Conservation (phyloP, 495 filamentous ascomycete species). For the Staphylotrichum tortipilum region DNA sequence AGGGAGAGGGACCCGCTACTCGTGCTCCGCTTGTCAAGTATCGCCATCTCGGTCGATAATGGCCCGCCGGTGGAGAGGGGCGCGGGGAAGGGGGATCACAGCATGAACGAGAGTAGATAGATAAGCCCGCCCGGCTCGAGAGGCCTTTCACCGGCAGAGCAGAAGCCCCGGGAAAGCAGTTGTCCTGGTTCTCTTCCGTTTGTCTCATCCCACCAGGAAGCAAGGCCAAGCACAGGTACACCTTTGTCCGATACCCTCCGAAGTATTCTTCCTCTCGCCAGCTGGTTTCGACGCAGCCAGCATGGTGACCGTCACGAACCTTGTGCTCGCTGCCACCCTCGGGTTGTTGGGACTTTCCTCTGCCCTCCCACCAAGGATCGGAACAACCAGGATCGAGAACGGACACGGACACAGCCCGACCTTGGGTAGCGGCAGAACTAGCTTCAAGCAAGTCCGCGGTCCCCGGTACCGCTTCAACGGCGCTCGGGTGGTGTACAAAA, state of each 20-base stretch:
- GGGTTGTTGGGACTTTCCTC: constrained; percentile 15
- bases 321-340: constrained; percentile 15
- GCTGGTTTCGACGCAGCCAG: background rate
- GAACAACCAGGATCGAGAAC: constrained; percentile 12
- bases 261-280: background rate
- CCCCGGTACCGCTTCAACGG: constrained; percentile 40
- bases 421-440: constrained; percentile 22
- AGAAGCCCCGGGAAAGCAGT: background rate
- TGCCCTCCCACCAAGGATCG: constrained; percentile 26
- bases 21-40: constrained; percentile 2
- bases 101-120: constrained; percentile 6
- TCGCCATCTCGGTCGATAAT: constrained; percentile 4
- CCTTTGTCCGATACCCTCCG: background rate
- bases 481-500: constrained; percentile 46
- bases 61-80: too few relatives aligned
- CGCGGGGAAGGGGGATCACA: background rate
- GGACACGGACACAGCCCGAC: background rate
- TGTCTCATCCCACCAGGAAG: background rate
- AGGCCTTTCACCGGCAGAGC: background rate
- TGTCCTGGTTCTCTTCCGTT: background rate
- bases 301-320: constrained; percentile 13
- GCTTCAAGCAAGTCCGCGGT: constrained; percentile 46
- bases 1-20: background rate
- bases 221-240: background rate
- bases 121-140: constrained; percentile 11